Conservation (phyloP, 192 early-diverging fungal species). For the Thamnidium elegans region DNA sequence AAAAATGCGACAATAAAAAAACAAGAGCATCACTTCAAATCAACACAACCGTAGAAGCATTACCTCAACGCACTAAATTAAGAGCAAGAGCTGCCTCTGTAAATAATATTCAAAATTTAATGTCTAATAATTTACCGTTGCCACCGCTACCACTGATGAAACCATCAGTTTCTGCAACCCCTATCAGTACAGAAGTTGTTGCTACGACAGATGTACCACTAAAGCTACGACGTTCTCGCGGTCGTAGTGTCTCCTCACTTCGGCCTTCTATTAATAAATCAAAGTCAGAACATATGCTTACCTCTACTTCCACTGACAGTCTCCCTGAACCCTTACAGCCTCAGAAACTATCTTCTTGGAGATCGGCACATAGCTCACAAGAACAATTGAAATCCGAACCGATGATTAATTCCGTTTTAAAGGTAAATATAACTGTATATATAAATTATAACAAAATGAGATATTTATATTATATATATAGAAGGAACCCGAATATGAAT, state of each 20-base stretch:
- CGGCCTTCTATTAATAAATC: slow-evolving; percentile 21
- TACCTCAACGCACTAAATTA: too few species aligned
- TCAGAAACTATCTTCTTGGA: not conserved
- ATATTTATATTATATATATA: not conserved
- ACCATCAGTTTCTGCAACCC: not conserved
- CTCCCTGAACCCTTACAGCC: not conserved
- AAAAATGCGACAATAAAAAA: too few species aligned
- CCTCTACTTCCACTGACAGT: not conserved
- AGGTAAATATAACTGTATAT: not conserved
- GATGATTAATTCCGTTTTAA: not conserved
- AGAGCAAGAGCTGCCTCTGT: not conserved
- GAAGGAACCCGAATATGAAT: not conserved
- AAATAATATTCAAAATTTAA: not conserved
- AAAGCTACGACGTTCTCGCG: slow-evolving; percentile 26
- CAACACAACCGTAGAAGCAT: too few species aligned
- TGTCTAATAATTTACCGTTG: not conserved
- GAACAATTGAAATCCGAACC: not conserved
- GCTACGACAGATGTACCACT: not conserved
- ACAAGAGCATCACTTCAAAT: too few species aligned
- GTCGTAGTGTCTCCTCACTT: slow-evolving; percentile 31
- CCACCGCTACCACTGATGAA: not conserved
- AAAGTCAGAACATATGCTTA: slow-evolving; percentile 4
- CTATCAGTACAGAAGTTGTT: not conserved
- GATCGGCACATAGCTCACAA: not conserved
- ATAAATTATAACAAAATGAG: not conserved